Base-by-base conservation (phyloP, 1,139 yeast species). In the Debaryomyces robertsiae region DNA sequence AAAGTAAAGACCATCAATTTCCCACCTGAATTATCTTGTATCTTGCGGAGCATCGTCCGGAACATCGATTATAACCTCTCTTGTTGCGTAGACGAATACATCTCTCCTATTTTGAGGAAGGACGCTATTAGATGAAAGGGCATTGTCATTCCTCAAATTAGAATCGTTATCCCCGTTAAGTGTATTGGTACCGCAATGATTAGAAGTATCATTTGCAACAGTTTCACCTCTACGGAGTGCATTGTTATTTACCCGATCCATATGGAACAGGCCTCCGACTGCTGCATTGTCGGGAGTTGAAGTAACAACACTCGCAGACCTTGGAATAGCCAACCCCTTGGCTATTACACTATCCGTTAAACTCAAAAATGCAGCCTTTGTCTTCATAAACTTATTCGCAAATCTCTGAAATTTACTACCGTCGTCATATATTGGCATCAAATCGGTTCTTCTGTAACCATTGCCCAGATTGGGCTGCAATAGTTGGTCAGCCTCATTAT, bases 251-350 rank as follows among this genome's bases (percentile, higher is more conserved):
- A 25, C 10, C 16, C 13, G 15, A n/a, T 33, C 36, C 36, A 33
- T n/a, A 10, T 15, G 36, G 6, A 25, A 17, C 9, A 22, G 11
- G 10, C 18, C 36, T 6, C 14, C 36, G 16, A n/a, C 18, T 9
- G 17, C 13, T 25, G 15, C 19, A n/a, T 29, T 33, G 2, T 24
- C 24, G 25, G 36, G 25, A 9, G 36, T 24, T 16, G 29, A 22
- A 6, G 67, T 55, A 3, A 69, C 56, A 1, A 60, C 73, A 50
- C 77, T 71, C 6, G 73, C 78, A 0, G 82, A 74, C 32, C 82
- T 52, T 0, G 83, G 82, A 13, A 77, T 74, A n/a, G 81, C 81
- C 53, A 80, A 63, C 16, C 82, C 83, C 29, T 79, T 76, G n/a
- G 81, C 79, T 45, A 81, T 77, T 11, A 79, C 67, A 23, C 67